Evolutionary conservation across 345 rosid species (phyloP), one percentile per base, ranked within the genome.

Genomic region (Crucihimalaya himalaica): DNA sequence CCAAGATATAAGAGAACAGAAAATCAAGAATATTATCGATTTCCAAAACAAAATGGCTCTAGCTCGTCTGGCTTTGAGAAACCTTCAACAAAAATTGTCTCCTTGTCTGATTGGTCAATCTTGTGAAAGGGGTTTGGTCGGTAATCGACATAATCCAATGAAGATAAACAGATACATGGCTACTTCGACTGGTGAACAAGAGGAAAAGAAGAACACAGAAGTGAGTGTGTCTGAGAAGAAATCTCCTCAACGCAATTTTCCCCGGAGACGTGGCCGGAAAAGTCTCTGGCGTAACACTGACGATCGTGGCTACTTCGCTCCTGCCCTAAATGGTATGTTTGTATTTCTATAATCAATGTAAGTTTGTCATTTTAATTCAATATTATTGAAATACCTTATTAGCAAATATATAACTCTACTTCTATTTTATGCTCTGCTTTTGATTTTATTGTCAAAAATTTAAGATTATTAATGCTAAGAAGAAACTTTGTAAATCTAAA

Each of bases 11-110:
- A 23, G 8, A 14, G 42, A 31, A 43, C 34, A 14, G 14, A 69
- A 34, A 16, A 14, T n/a, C 15, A 54, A 62, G 35, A 18, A 14
- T 9, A 0, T 6, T 29, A 28, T 18, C 10, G 1, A 6, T 5
- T 35, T 34, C 11, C 6, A 45, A 43, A 43, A 67, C 5, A 40
- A 34, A n/a, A 92, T 89, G 97, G 88, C 90, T 47, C 37, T 83
- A 69, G 86, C 89, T 66, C 88, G 93, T 66, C 27, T 89, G 71
- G 89, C 84, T 42, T 68, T 85, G 79, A 86, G 84, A 78, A 85
- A 79, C 63, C 53, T 87, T 75, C 76, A 79, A 29, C 85, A 69
- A 50, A 84, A 76, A 80, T 11, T 72, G 53, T 50, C 79, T 14
- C 48, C 88, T 16, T 20, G 81, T 8, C 12, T 83, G 29, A 48